Evolutionary conservation across 2,329 filamentous ascomycete genomes (phyloP).

Genomic region (Pseudophaeomoniella oleicola): DNA sequence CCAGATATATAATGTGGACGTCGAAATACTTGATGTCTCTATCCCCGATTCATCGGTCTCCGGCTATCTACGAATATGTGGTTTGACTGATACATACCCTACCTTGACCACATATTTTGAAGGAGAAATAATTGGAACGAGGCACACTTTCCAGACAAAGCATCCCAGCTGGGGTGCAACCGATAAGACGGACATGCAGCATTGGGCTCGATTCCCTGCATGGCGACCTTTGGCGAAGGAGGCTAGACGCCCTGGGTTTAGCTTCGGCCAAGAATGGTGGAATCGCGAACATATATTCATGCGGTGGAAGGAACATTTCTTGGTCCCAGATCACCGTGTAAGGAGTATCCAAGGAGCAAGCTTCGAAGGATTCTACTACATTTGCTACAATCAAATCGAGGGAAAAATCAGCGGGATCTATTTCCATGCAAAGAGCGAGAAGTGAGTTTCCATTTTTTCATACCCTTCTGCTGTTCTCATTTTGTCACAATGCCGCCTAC

Average conservation of each 20-base stretch:
- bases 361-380: slow-evolving; percentile 98
- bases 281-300: slow-evolving; percentile 89
- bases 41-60: slow-evolving; percentile 88
- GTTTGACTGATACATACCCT: slow-evolving; percentile 91
- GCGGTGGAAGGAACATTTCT: slow-evolving; percentile 97
- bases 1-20: slow-evolving; percentile 87
- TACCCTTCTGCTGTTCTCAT: background rate
- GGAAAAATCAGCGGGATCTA: slow-evolving; percentile 88
- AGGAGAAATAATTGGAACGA: slow-evolving; percentile 90
- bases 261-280: slow-evolving; percentile 39
- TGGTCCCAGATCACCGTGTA: slow-evolving; percentile 89
- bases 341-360: slow-evolving; percentile 84
- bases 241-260: slow-evolving; percentile 42
- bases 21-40: slow-evolving; percentile 93
- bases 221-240: slow-evolving; percentile 64
- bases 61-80: slow-evolving; percentile 90
- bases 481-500: slow-evolving; percentile 4
- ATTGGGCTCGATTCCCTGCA: slow-evolving; percentile 82
- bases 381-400: slow-evolving; percentile 87
- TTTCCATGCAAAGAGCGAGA: slow-evolving; percentile 95
- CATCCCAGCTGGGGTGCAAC: slow-evolving; percentile 85
- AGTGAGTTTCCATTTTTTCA: slow-evolving; percentile 42
- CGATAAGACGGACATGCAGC: slow-evolving; percentile 78
- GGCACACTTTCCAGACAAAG: slow-evolving; percentile 84
- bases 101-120: slow-evolving; percentile 98